Base-by-base conservation (phyloP, 768 basidiomycete genomes). In the Boletus vinaceobasis region DNA sequence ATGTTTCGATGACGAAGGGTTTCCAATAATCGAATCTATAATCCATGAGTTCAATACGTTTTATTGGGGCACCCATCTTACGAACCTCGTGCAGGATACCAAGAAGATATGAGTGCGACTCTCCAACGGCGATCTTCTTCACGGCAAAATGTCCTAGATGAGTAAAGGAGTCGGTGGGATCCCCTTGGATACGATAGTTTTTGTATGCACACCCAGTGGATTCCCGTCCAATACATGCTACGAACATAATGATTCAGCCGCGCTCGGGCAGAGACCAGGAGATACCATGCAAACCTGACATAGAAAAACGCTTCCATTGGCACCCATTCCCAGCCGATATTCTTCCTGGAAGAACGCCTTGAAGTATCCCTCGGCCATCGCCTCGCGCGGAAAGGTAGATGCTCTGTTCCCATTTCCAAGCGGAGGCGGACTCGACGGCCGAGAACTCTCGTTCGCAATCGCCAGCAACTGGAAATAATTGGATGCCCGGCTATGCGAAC, bases 121-220 rank as follows among this genome's bases (percentile, higher is more conserved):
- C 84, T 45, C 94, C 94, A 0, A 98, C 90, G 0, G 96, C 93
- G 21, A 98, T 93, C 70, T 97, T 98, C 75, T 98, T 98, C 44
- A 97, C 90, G 0, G 95, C 95, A 68, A 95, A 97, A 60, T 86
- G 87, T 29, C 90, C 90, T 82, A 60, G 23, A 44, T 13, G 11
- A 52, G 39, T 27, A 44, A 52, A 7, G 35, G 49, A 32, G 42
- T 60, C 46, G 45, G 44, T 33, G 43, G 43, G 43, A 45, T 54
- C 15, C 11, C 19, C 26, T 37, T 35, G 51, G 23, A 49, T 27
- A 58, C 6, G 38, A 56, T 13, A 39, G 23, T 7, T 10, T 14
- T 47, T 23, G 33, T 3, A 39, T 36, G 50, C 68, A 46, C 40
- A 86, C 90, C 91, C 17, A 98, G 79, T 15, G 84, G 77, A 63